These are phyloP conservation scores for Echria macrotheca DNA, from an alignment of 495 filamentous ascomycete species.

Conservation along the genomic window DNA sequence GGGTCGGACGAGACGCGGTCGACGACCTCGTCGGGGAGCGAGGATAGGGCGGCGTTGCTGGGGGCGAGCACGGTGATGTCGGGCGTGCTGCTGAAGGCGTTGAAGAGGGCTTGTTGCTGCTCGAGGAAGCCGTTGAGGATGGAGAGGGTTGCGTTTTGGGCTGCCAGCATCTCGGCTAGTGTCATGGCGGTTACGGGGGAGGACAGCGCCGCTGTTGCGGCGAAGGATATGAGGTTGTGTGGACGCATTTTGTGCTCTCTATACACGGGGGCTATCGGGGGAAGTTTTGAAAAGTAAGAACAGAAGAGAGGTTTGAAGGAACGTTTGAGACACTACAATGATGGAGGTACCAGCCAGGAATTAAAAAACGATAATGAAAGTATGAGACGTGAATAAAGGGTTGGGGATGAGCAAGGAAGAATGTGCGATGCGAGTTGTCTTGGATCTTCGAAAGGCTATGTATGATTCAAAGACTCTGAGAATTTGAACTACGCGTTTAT, in stretches of 20 bases:
- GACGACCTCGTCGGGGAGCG: constrained; percentile 32
- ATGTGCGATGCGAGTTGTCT: no score
- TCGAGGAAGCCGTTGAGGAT: constrained; percentile 42
- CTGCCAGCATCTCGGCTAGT: constrained; percentile 31
- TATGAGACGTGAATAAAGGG: no score
- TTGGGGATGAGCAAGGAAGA: no score
- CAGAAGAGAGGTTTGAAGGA: no score
- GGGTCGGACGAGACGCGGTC: constrained; percentile 28
- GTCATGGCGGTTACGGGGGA: constrained; percentile 25
- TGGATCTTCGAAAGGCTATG: no score
- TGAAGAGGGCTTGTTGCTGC: constrained; percentile 33
- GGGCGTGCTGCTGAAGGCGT: constrained; percentile 33
- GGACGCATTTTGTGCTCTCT: constrained; percentile 38
- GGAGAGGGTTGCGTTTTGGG: constrained; percentile 35
- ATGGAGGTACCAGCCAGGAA: no score
- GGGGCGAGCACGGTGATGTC: constrained; percentile 65
- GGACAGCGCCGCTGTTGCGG: constrained; percentile 16
- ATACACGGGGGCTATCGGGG: no score
- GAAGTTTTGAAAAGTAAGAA: no score
- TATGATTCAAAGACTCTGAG: no score
- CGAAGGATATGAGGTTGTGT: constrained; percentile 28
- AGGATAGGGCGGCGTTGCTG: constrained; percentile 50
- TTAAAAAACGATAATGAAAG: no score
- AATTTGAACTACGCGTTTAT: no score
- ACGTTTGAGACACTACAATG: no score